Evolutionary conservation across 2,329 filamentous ascomycete genomes (phyloP).

Genomic region (Colletotrichum viniferum): DNA sequence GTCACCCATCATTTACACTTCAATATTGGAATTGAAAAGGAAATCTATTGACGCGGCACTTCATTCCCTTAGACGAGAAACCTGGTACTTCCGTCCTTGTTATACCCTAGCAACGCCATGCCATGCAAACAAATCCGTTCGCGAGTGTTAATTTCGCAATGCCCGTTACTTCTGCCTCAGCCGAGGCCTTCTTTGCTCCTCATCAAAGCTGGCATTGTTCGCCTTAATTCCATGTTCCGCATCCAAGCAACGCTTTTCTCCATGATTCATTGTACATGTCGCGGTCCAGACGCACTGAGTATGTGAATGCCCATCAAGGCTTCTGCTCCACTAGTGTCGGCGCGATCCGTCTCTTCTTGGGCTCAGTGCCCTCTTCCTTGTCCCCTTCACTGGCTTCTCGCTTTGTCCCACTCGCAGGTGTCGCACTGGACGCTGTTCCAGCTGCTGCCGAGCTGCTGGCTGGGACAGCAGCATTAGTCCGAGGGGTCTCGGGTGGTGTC

Average conservation of each 20-base stretch:
- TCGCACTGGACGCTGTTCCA: conserved; percentile 21
- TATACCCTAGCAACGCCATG: conserved; percentile 21
- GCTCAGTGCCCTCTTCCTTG: conserved; percentile 55
- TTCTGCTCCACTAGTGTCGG: conserved; percentile 60
- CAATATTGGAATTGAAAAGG: not conserved
- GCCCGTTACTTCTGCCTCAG: not conserved
- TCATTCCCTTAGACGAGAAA: not conserved
- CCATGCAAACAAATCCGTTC: conserved; percentile 20
- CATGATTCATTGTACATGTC: conserved; percentile 17
- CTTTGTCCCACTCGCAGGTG: conserved; percentile 48
- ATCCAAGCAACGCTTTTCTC: conserved; percentile 13
- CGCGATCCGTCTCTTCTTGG: conserved; percentile 74
- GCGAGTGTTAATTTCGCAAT: not conserved
- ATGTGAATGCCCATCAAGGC: not conserved
- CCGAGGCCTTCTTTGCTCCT: not conserved
- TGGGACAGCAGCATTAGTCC: conserved; percentile 42
- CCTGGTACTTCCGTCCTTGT: not conserved
- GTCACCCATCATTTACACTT: not conserved
- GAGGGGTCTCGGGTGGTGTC: conserved; percentile 89
- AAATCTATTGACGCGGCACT: not conserved
- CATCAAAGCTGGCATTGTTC: not conserved
- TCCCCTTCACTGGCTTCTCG: conserved; percentile 62
- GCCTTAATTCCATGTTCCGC: not conserved
- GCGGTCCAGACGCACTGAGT: not conserved
- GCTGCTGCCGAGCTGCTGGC: not conserved